These are phyloP conservation scores for Aspergillus unguis DNA, from an alignment of 2,329 filamentous ascomycete species.

Conservation along the genomic window DNA sequence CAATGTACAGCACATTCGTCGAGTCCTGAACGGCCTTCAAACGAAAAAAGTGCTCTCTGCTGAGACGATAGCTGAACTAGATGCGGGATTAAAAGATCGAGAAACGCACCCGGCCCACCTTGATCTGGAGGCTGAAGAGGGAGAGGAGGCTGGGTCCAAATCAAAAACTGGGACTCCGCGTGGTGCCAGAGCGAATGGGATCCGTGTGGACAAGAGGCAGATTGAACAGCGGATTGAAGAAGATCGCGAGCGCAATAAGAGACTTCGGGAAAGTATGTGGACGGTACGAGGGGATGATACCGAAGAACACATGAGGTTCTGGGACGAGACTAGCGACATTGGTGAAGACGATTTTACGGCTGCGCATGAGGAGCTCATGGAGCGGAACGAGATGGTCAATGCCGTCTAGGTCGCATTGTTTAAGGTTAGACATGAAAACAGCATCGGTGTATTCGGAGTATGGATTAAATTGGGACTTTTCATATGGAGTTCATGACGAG, in stretches of 20 bases:
- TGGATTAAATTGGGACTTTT: background rate
- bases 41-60: slow-evolving; percentile 68
- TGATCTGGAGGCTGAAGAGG: slow-evolving; percentile 37
- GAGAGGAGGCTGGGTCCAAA: slow-evolving; percentile 22
- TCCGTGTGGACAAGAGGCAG: slow-evolving; percentile 73
- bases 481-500: background rate
- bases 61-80: slow-evolving; percentile 73
- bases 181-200: slow-evolving; percentile 35
- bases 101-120: slow-evolving; percentile 64
- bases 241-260: slow-evolving; percentile 90
- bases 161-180: slow-evolving; percentile 29
- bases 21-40: slow-evolving; percentile 69
- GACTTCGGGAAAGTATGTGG: slow-evolving; percentile 89
- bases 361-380: slow-evolving; percentile 68
- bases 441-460: background rate
- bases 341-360: slow-evolving; percentile 81
- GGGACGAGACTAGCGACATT: slow-evolving; percentile 82
- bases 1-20: slow-evolving; percentile 88
- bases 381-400: slow-evolving; percentile 48
- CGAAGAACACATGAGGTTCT: slow-evolving; percentile 75
- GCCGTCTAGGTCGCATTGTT: slow-evolving; percentile 9
- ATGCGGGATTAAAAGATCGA: slow-evolving; percentile 76
- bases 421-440: background rate
- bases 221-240: slow-evolving; percentile 97
- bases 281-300: slow-evolving; percentile 65